Percentiles rank a stretch among this genome's conserved stretches.
phyloP scores from a whole-genome alignment of 768 basidiomycete species.

The Boletus fagicola region DNA sequence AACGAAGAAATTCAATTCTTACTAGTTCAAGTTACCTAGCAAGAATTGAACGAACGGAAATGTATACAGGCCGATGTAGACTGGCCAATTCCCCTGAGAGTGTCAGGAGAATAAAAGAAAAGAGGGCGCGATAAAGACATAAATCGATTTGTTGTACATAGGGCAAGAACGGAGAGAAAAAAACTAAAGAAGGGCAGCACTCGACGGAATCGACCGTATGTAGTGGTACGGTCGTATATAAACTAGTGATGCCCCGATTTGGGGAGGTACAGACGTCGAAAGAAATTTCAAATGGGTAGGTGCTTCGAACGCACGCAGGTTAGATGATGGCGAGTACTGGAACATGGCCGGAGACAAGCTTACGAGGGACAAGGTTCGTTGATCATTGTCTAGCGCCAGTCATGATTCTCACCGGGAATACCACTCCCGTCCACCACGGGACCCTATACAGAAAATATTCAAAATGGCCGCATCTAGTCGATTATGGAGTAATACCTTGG shows the following conservation, averaged over 20 bases:
- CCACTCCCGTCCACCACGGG: too few species aligned
- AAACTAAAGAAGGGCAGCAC: neutral
- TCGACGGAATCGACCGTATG: slow-evolving; percentile 3
- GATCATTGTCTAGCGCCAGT: neutral
- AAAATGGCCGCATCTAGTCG: neutral
- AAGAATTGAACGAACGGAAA: too few species aligned
- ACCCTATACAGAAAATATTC: slow-evolving; percentile 8
- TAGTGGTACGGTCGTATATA: slow-evolving; percentile 8
- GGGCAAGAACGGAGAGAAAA: slow-evolving; percentile 2
- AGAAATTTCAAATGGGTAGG: neutral
- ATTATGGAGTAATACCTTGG: slow-evolving; percentile 7
- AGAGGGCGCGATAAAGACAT: too few species aligned
- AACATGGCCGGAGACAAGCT: slow-evolving; percentile 1
- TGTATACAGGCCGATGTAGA: too few species aligned
- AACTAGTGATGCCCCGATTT: slow-evolving; percentile 1
- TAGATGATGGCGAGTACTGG: neutral
- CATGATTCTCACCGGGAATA: too few species aligned
- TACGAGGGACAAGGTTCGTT: slow-evolving; percentile 4
- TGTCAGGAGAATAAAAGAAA: too few species aligned
- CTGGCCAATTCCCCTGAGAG: too few species aligned
- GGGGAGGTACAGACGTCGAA: neutral
- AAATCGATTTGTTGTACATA: too few species aligned
- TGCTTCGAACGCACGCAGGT: slow-evolving; percentile 5
- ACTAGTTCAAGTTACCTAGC: too few species aligned
- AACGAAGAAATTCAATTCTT: too few species aligned